A percentile compares a stretch with the other conserved stretches of the same genome.
These are phyloP conservation scores for Lagerstroemia speciosa DNA, from an alignment of 345 rosid genomes.

Conservation along the genomic window DNA sequence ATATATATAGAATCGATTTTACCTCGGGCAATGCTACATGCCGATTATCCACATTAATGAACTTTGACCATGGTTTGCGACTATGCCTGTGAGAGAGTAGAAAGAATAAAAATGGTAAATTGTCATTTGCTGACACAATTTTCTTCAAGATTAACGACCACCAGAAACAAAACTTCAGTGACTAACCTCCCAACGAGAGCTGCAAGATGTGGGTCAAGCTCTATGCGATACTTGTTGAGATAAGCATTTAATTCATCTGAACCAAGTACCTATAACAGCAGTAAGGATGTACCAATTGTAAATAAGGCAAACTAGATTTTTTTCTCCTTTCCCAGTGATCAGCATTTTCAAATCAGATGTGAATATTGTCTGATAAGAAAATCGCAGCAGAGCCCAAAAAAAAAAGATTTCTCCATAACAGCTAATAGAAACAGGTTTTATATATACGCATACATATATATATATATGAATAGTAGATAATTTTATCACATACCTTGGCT, in stretches of 20 bases:
- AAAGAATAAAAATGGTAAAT: background rate
- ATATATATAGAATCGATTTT: constrained; percentile 15
- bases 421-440: no score
- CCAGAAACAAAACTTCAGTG: background rate
- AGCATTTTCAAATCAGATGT: background rate
- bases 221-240: constrained; percentile 73
- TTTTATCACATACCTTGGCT: constrained; percentile 52
- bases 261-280: constrained; percentile 62
- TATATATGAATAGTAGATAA: no score
- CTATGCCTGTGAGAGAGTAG: constrained; percentile 55
- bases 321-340: background rate
- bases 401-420: background rate
- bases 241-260: constrained; percentile 84
- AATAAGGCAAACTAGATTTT: background rate
- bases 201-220: constrained; percentile 82
- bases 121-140: background rate
- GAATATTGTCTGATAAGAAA: background rate
- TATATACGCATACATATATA: background rate
- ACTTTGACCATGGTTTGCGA: constrained; percentile 88
- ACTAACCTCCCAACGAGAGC: constrained; percentile 85
- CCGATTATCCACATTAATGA: constrained; percentile 79
- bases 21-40: constrained; percentile 94
- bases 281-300: background rate
- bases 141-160: constrained; percentile 1
- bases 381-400: background rate